Conservation (phyloP, 768 basidiomycete species). For the Tricholoma saponaceum region DNA sequence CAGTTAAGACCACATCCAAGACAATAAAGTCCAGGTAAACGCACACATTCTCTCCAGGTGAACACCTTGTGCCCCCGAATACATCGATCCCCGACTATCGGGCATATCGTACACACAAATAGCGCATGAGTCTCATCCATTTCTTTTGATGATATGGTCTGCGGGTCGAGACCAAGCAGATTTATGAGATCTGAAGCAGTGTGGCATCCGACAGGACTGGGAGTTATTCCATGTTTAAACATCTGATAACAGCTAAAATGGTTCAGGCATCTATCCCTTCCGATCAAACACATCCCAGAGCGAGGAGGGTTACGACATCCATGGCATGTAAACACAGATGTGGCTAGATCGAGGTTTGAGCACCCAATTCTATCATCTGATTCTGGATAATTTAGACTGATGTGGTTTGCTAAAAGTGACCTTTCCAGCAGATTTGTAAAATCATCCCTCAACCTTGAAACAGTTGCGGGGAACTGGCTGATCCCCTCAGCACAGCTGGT, state of each 20-base stretch:
- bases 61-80: not conserved
- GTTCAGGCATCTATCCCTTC: not conserved
- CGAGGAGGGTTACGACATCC: not conserved
- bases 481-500: not conserved
- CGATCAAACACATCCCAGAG: not conserved
- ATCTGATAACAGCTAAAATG: not conserved
- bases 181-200: not conserved
- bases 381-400: not conserved
- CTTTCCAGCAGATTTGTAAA: not conserved
- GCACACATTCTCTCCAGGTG: slow-evolving; percentile 1
- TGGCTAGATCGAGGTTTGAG: not conserved
- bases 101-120: not conserved
- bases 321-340: not conserved
- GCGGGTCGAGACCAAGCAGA: not conserved
- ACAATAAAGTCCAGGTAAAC: not conserved
- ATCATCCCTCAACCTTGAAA: not conserved
- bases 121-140: not conserved
- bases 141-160: not conserved
- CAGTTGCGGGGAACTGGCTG: not conserved
- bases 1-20: not conserved
- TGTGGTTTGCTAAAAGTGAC: not conserved
- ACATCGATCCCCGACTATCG: not conserved
- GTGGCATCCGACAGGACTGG: not conserved
- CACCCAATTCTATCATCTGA: not conserved
- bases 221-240: not conserved